Evolutionary conservation across 805 yeast genomes (phyloP).

Genomic region (Yamadazyma paraphyllophila): DNA sequence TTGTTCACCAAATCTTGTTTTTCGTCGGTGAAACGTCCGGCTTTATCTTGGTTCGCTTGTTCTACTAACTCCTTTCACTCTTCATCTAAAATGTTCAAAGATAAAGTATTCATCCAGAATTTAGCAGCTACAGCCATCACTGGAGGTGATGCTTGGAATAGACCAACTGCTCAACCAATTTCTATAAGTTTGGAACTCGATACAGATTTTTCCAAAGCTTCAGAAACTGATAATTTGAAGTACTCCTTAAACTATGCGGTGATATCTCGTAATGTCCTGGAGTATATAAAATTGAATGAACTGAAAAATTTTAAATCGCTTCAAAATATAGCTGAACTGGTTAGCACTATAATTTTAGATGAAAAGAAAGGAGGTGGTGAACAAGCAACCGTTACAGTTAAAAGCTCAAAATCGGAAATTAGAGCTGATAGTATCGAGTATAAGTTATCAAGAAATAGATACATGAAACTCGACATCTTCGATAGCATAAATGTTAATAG

Average conservation of each 20-base stretch:
- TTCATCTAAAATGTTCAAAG: constrained; percentile 22
- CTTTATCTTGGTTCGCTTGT: constrained; percentile 1
- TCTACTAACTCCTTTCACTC: constrained; percentile 8
- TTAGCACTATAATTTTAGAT: constrained; percentile 45
- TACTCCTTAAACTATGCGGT: constrained; percentile 89
- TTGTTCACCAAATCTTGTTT: constrained; percentile 14
- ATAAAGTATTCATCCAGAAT: constrained; percentile 49
- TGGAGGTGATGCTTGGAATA: constrained; percentile 75
- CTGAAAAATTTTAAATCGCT: constrained; percentile 42
- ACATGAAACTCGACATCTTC: constrained; percentile 9
- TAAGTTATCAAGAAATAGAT: constrained; percentile 32
- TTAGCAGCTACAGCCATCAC: constrained; percentile 61
- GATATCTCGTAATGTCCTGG: constrained; percentile 62
- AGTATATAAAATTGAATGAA: constrained; percentile 44
- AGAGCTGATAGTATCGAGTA: constrained; percentile 52
- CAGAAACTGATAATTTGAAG: constrained; percentile 74
- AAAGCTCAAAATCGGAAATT: constrained; percentile 55
- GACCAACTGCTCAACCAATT: constrained; percentile 66
- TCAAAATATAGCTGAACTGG: constrained; percentile 46
- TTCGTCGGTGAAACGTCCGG: constrained; percentile 12
- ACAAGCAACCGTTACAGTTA: constrained; percentile 37
- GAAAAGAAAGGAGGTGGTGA: constrained; percentile 46
- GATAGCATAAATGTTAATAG: constrained; percentile 43
- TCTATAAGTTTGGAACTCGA: constrained; percentile 54
- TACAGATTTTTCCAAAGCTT: constrained; percentile 72